Evolutionary conservation across 1,139 yeast genomes (phyloP), one percentile per base, ranked within the genome.

Genomic region (Debaryomyces nepalensis): DNA sequence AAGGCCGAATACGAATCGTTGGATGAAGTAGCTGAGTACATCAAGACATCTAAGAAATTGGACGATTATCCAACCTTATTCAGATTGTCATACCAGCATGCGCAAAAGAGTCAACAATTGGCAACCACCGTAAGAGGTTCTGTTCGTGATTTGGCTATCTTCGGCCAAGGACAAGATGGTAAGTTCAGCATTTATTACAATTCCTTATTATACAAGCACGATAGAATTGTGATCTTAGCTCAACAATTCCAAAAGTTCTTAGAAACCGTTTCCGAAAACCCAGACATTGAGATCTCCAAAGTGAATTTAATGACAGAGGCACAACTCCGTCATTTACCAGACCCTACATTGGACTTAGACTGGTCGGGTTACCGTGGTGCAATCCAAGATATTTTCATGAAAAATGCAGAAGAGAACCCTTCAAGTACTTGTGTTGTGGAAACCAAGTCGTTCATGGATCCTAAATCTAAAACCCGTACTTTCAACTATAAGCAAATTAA

Each of bases 301-400:
- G 77, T 87, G 19, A 77, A 80, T 35, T 73, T 93, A 52, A 70
- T 89, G 44, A 89, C 98, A 1, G 58, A 66, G 9, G 59, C 81
- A 2, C 96, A 90, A 57, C 58, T 57, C 27, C 52, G 62, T 0
- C 64, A 74, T 3, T 73, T 95, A 44, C 99, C 99, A 5, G 95
- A 91, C 59, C 99, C 99, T 33, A 87, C 90, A 3, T 64, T 70
- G 9, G 86, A 91, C 56, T 75, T 93, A 52, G 96, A 90, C 63
- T 93, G 98, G 98, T 73, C 83, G 33, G 87, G 87, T 14, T 93
- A 82, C 65, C 78, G 95, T 51, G 99, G 99, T 37, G 91, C 98
- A 8, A 95, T 93, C 53, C 99, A 95, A 59, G 99, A 93, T 55
- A 91, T 93, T 37, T 93, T 93, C 64, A 82, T 84, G 63, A 81